These are phyloP conservation scores for Saccharomycopsis phalli DNA, from an alignment of 1,139 yeast genomes.

Conservation along the genomic window DNA sequence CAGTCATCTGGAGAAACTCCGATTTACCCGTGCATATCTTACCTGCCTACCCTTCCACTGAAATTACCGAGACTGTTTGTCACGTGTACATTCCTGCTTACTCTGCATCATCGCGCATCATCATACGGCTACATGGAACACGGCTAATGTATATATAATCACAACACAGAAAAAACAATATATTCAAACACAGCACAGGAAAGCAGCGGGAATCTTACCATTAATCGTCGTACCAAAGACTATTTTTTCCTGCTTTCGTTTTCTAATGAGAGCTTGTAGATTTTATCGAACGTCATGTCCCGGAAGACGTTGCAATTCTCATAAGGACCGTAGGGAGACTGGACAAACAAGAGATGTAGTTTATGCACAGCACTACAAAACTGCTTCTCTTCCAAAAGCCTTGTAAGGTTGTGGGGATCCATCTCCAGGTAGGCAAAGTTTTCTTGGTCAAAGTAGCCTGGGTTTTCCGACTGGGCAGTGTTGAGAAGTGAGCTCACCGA, in stretches of 20 bases:
- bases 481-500: neutral
- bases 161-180: no score
- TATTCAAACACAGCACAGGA: no score
- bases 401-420: neutral
- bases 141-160: no score
- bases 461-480: neutral
- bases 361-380: slow-evolving; percentile 10
- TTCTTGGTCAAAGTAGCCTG: neutral
- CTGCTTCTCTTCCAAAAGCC: neutral
- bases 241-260: neutral
- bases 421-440: neutral
- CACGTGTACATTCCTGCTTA: no score
- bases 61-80: no score
- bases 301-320: slow-evolving; percentile 2
- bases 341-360: slow-evolving; percentile 12
- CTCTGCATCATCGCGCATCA: no score
- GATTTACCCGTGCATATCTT: no score
- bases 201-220: neutral
- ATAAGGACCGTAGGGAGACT: slow-evolving; percentile 11
- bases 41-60: no score
- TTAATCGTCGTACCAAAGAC: neutral
- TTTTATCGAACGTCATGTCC: slow-evolving; percentile 14
- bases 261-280: neutral
- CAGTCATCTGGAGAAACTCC: no score
- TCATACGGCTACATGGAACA: no score